Base-by-base conservation (phyloP, 768 basidiomycete species). In the Kwoniella sp. region DNA sequence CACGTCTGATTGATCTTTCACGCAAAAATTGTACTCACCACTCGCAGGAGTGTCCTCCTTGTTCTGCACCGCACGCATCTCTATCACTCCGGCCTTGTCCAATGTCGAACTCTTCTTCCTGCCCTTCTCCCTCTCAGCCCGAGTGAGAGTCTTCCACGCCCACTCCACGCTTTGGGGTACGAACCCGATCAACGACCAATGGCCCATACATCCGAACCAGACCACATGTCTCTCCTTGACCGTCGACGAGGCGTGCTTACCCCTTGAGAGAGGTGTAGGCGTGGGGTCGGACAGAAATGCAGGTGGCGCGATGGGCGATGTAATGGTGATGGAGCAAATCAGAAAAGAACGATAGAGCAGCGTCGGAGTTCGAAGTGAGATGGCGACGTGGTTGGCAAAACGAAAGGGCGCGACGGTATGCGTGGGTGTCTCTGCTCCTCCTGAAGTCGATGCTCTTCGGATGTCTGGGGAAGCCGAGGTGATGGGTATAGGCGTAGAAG, bases 351-450 rank as follows among this genome's bases (percentile, higher is more conserved):
- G 89, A 79, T 93, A 91, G 71, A 90, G 86, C 79, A 89, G 91
- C 77, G 89, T 88, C 20, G 94, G 93, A 2, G 95, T 99, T 63
- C 92, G 90, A 52, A 99, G 86, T 2, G 92, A 91, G 65, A 99
- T 87, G 30, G 92, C 89, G 68, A 94, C 92, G 72, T 92, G 90
- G 82, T 91, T 95, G 57, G 90, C 87, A 79, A 99, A 99, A 80
- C 81, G 90, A 64, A 75, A 83, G 22, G 78, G 82, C 45, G 75
- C 82, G 63, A 66, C 75, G 34, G 75, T 69, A 41, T 71, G 62
- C 61, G 60, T 55, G 17, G 56, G 60, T 17, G 72, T 68, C 17
- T 65, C 65, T 8, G 50, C 50, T n/a, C 63, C 58, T n/a, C 41
- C 41, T 9, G 41, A 45, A 57, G 55, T 30, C 38, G 25, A 37